phyloP scores from a whole-genome alignment of 768 basidiomycete species.

The Gymnopilus junonius region DNA sequence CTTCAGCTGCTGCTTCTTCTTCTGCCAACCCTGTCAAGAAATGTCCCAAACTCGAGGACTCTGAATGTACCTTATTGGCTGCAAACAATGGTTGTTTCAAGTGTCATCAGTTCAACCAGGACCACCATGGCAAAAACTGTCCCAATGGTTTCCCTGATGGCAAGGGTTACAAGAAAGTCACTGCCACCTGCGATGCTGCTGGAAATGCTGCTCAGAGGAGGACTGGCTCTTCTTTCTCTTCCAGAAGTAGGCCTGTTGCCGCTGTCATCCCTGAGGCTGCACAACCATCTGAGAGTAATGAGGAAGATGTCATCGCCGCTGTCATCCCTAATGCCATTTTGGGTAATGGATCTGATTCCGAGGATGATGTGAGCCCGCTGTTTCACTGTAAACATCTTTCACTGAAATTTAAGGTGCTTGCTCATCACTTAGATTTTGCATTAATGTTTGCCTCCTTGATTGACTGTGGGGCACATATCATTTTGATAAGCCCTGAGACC shows the following conservation, averaged over 20 bases:
- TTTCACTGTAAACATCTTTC: background rate
- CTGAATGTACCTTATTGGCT: too few relatives aligned
- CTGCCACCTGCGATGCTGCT: background rate
- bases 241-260: background rate
- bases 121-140: constrained; percentile 25
- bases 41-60: too few relatives aligned
- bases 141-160: constrained; percentile 3
- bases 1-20: background rate
- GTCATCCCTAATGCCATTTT: background rate
- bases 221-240: background rate
- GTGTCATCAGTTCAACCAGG: background rate
- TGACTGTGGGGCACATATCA: constrained; percentile 17
- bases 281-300: background rate
- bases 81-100: too few relatives aligned
- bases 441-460: background rate
- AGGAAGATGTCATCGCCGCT: background rate
- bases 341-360: background rate
- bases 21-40: too few relatives aligned
- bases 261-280: background rate
- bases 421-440: background rate
- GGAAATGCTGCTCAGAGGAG: background rate
- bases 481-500: constrained; percentile 32
- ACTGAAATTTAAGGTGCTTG: background rate
- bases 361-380: constrained; percentile 4
- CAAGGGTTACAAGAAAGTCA: background rate